Conservation (phyloP, 2,329 filamentous ascomycete genomes). For the Drechslerella dactyloides region DNA sequence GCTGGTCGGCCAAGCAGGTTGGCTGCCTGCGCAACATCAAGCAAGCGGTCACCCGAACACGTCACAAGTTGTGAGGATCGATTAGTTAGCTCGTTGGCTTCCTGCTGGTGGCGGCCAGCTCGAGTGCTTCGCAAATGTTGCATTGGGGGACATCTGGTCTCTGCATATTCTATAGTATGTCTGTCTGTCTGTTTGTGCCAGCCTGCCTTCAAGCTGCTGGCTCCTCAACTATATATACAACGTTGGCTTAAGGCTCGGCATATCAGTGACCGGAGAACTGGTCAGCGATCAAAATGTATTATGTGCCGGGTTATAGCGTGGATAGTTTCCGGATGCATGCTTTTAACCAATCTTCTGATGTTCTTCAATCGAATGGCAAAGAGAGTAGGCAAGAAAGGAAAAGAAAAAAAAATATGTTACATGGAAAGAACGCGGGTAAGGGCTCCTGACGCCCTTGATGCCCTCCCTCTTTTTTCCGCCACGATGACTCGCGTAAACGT, state of each 20-base stretch:
- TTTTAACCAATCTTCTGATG: background rate
- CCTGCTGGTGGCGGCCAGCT: too few relatives aligned
- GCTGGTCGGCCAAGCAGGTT: background rate
- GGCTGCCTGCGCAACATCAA: conserved; percentile 2
- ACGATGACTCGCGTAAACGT: background rate
- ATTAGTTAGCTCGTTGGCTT: too few relatives aligned
- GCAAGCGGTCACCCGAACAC: conserved; percentile 1
- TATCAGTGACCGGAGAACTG: background rate
- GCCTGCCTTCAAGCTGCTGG: background rate
- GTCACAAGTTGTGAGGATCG: background rate
- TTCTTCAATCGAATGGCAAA: background rate
- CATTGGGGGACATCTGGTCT: background rate
- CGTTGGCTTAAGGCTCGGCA: background rate
- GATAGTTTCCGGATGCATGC: background rate
- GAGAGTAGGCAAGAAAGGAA: background rate
- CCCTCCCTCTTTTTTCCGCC: background rate
- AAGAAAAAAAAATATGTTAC: conserved; percentile 5
- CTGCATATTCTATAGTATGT: background rate
- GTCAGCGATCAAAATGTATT: background rate
- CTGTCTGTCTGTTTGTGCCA: background rate
- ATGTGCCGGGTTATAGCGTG: background rate
- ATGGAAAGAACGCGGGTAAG: background rate
- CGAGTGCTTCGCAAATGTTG: background rate
- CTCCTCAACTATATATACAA: background rate
- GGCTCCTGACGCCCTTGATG: background rate